Conservation (phyloP, 371 early-diverging fungal genomes). For the Apophysomyces ossiformis region DNA sequence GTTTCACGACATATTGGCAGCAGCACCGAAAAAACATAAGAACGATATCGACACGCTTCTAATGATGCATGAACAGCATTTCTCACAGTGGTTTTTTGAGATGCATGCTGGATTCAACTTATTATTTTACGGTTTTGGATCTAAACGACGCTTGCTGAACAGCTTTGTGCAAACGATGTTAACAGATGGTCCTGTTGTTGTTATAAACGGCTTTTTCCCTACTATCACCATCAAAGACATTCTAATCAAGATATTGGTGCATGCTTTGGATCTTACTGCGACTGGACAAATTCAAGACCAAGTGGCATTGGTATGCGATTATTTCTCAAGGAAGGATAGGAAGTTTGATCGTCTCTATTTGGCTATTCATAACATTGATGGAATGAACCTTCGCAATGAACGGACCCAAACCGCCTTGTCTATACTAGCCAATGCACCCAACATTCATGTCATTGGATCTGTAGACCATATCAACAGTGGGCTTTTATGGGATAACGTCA, state of each 20-base stretch:
- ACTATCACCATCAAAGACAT: constrained; percentile 75
- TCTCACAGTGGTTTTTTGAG: constrained; percentile 87
- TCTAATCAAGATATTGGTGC: constrained; percentile 61
- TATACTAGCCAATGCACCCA: constrained; percentile 65
- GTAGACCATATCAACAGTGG: constrained; percentile 91
- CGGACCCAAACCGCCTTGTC: constrained; percentile 69
- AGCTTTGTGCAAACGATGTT: constrained; percentile 66
- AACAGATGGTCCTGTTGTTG: constrained; percentile 68
- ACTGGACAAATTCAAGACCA: constrained; percentile 68
- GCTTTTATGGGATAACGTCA: constrained; percentile 84
- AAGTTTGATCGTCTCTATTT: constrained; percentile 65
- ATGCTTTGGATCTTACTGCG: constrained; percentile 45
- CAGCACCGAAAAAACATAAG: constrained; percentile 62
- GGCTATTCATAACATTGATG: constrained; percentile 93
- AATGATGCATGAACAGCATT: constrained; percentile 64
- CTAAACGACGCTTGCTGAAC: constrained; percentile 79
- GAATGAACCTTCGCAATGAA: constrained; percentile 76
- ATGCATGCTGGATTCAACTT: constrained; percentile 78
- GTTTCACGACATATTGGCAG: constrained; percentile 55
- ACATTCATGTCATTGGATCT: constrained; percentile 82
- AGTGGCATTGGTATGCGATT: constrained; percentile 61
- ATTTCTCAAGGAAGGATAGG: constrained; percentile 59
- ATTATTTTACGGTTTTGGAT: constrained; percentile 89
- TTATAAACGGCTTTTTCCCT: constrained; percentile 88
- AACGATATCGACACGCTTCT: constrained; percentile 59